Conservation (phyloP, 2,329 filamentous ascomycete genomes). For the Penicillium freii region DNA sequence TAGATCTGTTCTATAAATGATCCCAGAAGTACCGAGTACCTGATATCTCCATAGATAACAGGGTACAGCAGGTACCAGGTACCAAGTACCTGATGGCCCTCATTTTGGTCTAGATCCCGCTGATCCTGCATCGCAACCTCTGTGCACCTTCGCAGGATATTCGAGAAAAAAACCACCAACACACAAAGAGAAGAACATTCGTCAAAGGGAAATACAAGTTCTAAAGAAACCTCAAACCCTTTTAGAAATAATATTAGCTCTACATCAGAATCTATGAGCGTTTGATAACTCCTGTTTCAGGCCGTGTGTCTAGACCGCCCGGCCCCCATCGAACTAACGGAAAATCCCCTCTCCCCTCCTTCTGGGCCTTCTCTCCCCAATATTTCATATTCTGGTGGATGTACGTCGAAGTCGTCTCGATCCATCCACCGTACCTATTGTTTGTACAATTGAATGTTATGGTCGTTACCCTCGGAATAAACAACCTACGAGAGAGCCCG, state of each 20-base stretch:
- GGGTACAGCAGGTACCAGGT: neutral
- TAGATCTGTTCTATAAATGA: neutral
- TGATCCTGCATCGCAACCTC: constrained; percentile 17
- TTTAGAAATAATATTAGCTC: neutral
- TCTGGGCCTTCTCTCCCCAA: constrained; percentile 4
- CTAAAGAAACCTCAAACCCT: neutral
- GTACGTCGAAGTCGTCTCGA: constrained; percentile 5
- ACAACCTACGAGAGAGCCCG: neutral
- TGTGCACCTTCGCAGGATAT: constrained; percentile 3
- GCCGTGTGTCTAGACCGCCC: constrained; percentile 35
- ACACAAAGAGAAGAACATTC: neutral
- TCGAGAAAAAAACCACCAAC: neutral
- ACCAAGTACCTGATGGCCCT: neutral
- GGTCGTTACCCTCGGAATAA: constrained; percentile 7
- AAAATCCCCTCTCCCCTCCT: constrained; percentile 27
- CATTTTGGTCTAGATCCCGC: constrained; percentile 23
- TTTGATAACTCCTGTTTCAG: constrained; percentile 21
- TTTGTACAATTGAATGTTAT: constrained; percentile 8
- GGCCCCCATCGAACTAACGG: constrained; percentile 25
- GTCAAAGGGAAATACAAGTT: neutral
- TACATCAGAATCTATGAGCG: neutral
- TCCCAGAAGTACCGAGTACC: neutral
- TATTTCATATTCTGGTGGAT: constrained; percentile 6
- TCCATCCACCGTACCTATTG: neutral
- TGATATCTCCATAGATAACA: neutral